A percentile compares a stretch with the other conserved stretches of the same genome.
Evolutionary conservation across 2,329 filamentous ascomycete species (phyloP).

Genomic region (Pseudogymnoascus sp.): DNA sequence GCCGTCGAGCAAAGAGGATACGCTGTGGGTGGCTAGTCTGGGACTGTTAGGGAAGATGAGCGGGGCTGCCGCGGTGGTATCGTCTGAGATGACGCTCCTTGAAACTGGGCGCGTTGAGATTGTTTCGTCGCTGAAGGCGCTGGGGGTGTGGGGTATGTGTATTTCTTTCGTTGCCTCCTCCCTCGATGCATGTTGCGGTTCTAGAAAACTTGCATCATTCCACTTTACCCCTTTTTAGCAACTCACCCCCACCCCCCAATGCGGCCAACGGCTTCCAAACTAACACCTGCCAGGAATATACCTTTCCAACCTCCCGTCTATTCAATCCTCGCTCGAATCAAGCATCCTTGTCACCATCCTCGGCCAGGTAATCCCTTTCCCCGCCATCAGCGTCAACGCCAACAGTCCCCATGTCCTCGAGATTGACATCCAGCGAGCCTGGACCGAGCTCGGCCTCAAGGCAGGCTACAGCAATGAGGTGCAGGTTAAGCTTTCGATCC

Average conservation of each 20-base stretch:
- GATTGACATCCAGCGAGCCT: conserved; percentile 70
- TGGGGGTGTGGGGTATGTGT: conserved; percentile 61
- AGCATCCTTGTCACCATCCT: conserved; percentile 70
- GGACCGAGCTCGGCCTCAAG: conserved; percentile 63
- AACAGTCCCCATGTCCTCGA: conserved; percentile 57
- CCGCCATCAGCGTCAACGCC: conserved; percentile 54
- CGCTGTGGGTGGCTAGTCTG: conserved; percentile 57
- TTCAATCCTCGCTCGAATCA: conserved; percentile 44
- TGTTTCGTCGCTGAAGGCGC: conserved; percentile 66
- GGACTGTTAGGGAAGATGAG: conserved; percentile 86
- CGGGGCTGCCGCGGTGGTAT: conserved; percentile 68
- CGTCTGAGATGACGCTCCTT: conserved; percentile 50
- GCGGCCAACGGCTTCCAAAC: not conserved
- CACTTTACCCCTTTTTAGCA: not conserved
- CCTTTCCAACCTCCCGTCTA: conserved; percentile 58
- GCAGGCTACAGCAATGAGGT: conserved; percentile 77
- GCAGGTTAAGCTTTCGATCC: conserved; percentile 40
- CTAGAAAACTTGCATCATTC: not conserved
- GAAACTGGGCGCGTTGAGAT: conserved; percentile 57
- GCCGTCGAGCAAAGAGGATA: conserved; percentile 27
- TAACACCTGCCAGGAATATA: conserved; percentile 55
- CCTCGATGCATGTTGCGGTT: not conserved
- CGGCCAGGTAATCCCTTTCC: conserved; percentile 58
- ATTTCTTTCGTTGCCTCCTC: not conserved
- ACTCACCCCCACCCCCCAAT: not conserved